Evolutionary conservation across 495 filamentous ascomycete species (phyloP).

Genomic region (Hyaloscypha hepaticicola): DNA sequence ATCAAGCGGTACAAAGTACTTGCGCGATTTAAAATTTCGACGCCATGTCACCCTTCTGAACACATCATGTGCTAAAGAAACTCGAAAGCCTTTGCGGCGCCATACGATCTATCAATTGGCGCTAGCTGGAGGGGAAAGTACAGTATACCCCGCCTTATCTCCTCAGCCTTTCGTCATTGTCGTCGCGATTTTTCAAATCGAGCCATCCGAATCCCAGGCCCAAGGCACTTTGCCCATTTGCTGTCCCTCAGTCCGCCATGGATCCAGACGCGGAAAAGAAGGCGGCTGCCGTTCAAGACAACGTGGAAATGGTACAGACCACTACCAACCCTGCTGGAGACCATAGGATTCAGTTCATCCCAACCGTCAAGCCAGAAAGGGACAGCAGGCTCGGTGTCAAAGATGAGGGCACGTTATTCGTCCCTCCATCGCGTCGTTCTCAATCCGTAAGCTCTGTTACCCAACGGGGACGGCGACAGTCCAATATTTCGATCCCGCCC

Average conservation of each 20-base stretch:
- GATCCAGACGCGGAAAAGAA: neutral
- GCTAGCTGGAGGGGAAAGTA: neutral
- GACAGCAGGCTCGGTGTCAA: neutral
- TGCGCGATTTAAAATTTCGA: neutral
- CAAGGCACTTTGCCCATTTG: neutral
- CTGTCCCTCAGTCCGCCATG: neutral
- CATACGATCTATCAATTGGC: neutral
- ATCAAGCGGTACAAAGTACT: neutral
- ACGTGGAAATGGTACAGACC: constrained; percentile 5
- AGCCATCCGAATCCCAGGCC: neutral
- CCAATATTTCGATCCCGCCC: constrained; percentile 30
- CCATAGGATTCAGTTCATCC: constrained; percentile 26
- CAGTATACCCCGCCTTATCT: neutral
- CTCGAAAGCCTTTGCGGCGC: neutral
- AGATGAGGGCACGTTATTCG: constrained; percentile 11
- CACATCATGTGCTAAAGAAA: neutral
- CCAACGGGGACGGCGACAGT: constrained; percentile 16
- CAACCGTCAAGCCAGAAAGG: constrained; percentile 16
- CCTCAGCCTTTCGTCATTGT: neutral
- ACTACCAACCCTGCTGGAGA: constrained; percentile 1
- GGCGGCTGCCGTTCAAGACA: neutral
- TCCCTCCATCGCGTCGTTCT: neutral
- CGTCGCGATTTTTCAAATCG: neutral
- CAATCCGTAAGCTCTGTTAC: neutral
- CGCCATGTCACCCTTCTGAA: neutral